Evolutionary conservation across 768 basidiomycete species (phyloP).

Genomic region (Suillus paluster): DNA sequence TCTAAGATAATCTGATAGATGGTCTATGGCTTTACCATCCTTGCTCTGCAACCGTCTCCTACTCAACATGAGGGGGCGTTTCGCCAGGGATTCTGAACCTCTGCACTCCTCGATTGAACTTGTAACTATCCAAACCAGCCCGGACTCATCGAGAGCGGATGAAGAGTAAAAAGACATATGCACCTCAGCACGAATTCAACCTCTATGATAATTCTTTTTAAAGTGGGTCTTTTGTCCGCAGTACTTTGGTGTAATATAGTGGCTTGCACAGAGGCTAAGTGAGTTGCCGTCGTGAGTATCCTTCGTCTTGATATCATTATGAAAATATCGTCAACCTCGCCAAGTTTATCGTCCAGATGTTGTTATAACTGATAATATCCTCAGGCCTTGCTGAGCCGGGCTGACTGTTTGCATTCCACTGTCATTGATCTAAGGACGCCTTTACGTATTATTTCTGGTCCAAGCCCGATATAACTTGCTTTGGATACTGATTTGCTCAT

Average conservation of each 20-base stretch:
- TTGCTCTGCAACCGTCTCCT: constrained; percentile 28
- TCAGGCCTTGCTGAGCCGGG: not conserved
- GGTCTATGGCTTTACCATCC: constrained; percentile 29
- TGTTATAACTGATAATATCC: not conserved
- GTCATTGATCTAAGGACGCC: not conserved
- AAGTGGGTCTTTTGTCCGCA: not conserved
- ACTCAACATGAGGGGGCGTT: constrained; percentile 25
- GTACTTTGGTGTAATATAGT: not conserved
- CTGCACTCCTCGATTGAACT: not conserved
- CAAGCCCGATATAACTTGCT: constrained; percentile 1
- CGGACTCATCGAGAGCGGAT: not conserved
- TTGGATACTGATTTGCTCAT: not conserved
- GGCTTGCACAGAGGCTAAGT: not conserved
- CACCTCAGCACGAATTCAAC: not conserved
- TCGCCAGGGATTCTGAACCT: not conserved
- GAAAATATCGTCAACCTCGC: not conserved
- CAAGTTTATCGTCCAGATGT: not conserved
- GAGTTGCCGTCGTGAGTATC: not conserved
- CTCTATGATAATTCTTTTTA: not conserved
- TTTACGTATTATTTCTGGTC: not conserved
- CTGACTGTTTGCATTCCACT: not conserved
- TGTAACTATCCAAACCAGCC: not conserved
- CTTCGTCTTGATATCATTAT: not conserved
- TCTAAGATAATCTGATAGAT: constrained; percentile 16
- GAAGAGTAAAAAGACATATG: not conserved